Conservation (phyloP, 306 rosid genomes). For the Geum urbanum region DNA sequence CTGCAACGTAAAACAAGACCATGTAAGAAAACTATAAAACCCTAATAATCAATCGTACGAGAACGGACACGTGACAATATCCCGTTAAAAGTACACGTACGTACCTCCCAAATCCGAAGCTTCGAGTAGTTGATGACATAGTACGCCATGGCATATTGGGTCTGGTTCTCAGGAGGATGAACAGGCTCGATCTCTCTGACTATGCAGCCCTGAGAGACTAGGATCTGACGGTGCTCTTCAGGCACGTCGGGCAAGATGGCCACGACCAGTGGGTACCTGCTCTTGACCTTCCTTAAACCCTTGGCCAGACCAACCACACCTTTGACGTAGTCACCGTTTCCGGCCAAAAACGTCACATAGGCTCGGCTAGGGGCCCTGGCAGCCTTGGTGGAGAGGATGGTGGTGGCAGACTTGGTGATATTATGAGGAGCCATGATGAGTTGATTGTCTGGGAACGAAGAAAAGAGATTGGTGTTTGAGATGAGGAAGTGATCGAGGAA, state of each 20-base stretch:
- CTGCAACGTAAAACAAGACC: constrained; percentile 24
- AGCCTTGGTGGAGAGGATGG: constrained; percentile 3
- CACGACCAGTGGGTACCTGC: constrained; percentile 66
- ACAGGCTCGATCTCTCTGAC: constrained; percentile 60
- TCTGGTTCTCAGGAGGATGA: constrained; percentile 67
- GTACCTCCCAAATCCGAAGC: constrained; percentile 86
- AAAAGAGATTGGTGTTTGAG: neutral
- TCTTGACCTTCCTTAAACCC: constrained; percentile 63
- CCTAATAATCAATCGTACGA: neutral
- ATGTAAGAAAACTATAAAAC: neutral
- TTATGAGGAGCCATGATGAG: constrained; percentile 51
- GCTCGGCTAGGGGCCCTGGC: constrained; percentile 29
- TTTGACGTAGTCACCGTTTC: constrained; percentile 63
- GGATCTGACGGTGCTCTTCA: constrained; percentile 50
- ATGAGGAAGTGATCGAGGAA: neutral
- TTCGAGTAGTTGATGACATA: constrained; percentile 91
- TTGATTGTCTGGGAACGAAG: neutral
- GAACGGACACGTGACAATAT: neutral
- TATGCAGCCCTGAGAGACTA: constrained; percentile 61
- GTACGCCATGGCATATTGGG: constrained; percentile 68
- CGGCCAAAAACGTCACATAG: constrained; percentile 78
- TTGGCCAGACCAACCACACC: constrained; percentile 87
- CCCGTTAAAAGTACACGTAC: constrained; percentile 21
- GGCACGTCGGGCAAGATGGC: constrained; percentile 81
- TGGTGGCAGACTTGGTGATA: constrained; percentile 19